Percentiles rank a stretch among this genome's conserved stretches.
Evolutionary conservation across 2,329 filamentous ascomycete species (phyloP).

Genomic region (Scytalidium lignicola): DNA sequence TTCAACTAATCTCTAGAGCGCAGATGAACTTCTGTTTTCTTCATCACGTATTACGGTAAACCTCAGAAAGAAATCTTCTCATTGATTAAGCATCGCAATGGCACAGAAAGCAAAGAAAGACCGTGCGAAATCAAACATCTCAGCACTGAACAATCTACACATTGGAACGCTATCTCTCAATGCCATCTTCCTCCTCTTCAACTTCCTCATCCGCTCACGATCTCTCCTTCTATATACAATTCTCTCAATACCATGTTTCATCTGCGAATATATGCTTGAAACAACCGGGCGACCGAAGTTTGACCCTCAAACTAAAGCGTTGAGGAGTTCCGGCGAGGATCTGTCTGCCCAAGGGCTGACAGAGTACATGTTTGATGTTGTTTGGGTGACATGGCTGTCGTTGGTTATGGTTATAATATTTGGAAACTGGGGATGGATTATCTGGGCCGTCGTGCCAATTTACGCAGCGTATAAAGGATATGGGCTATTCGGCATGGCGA

Average conservation of each 20-base stretch:
- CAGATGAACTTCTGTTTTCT: no score
- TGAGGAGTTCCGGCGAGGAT: conserved; percentile 79
- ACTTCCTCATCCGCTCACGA: conserved; percentile 57
- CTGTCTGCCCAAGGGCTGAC: conserved; percentile 82
- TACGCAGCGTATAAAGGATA: conserved; percentile 28
- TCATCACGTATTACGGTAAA: no score
- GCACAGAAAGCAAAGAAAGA: conserved; percentile 33
- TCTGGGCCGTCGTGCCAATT: conserved; percentile 38
- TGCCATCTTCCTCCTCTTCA: conserved; percentile 65
- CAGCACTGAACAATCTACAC: conserved; percentile 76
- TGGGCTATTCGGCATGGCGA: conserved; percentile 27
- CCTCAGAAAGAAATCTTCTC: no score
- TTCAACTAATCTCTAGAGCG: no score
- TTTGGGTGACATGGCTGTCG: conserved; percentile 89
- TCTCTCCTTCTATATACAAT: conserved; percentile 64
- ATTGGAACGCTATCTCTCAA: conserved; percentile 70
- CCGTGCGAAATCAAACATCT: conserved; percentile 72
- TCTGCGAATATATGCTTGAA: conserved; percentile 84
- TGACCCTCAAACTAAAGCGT: conserved; percentile 41
- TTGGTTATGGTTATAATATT: conserved; percentile 67
- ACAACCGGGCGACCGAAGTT: conserved; percentile 74
- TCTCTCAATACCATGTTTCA: conserved; percentile 67
- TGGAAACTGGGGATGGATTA: conserved; percentile 74
- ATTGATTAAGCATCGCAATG: conserved; percentile 14
- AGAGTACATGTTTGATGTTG: conserved; percentile 95